phyloP scores from a whole-genome alignment of 257 asterid species.

The Gentiana dahurica region DNA sequence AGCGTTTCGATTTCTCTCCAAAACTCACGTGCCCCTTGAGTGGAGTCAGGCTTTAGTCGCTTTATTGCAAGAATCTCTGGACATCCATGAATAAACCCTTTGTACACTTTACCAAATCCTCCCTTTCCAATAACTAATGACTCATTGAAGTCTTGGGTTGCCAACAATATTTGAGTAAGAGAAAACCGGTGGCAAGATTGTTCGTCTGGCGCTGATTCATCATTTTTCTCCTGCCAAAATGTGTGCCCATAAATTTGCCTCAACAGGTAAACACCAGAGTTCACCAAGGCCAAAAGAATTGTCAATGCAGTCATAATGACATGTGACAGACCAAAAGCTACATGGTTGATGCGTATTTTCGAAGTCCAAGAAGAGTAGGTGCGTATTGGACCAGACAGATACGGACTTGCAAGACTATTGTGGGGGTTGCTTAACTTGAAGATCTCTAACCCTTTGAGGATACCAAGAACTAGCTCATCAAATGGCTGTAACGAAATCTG shows the following conservation, averaged over 20 bases:
- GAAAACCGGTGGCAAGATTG: slow-evolving; percentile 1
- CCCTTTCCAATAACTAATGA: too few species aligned
- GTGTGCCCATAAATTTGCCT: neutral
- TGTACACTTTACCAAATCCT: too few species aligned
- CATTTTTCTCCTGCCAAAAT: neutral
- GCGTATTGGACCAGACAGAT: neutral
- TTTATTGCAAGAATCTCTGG: too few species aligned
- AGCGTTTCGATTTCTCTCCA: too few species aligned
- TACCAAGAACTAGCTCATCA: neutral
- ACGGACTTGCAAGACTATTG: slow-evolving; percentile 10
- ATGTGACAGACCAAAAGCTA: neutral
- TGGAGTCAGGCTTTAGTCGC: too few species aligned
- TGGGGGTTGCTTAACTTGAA: slow-evolving; percentile 9
- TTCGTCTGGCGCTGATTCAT: neutral
- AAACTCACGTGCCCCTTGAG: too few species aligned
- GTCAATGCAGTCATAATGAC: neutral
- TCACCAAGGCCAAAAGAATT: neutral
- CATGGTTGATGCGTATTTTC: neutral
- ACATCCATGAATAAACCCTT: too few species aligned
- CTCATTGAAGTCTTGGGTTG: neutral
- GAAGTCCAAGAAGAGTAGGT: slow-evolving; percentile 1
- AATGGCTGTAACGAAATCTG: neutral
- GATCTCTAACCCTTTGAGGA: slow-evolving; percentile 9
- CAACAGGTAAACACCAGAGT: neutral
- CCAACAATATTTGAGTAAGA: slow-evolving; percentile 1